These are phyloP conservation scores for Lentinula sp. DNA, from an alignment of 768 basidiomycete species.

Conservation along the genomic window DNA sequence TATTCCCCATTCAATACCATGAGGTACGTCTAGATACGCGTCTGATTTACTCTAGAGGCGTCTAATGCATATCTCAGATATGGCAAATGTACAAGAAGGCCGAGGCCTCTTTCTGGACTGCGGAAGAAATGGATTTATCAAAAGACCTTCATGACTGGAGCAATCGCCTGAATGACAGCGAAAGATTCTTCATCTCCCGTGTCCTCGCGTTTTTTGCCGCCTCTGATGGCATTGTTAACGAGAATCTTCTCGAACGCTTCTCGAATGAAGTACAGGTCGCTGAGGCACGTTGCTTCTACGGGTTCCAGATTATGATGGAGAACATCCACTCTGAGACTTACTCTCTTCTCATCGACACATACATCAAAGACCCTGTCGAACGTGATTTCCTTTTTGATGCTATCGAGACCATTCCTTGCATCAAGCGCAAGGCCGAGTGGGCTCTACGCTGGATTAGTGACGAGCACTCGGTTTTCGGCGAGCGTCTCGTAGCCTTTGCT, in stretches of 20 bases:
- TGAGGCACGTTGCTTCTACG: constrained; percentile 67
- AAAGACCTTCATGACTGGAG: constrained; percentile 61
- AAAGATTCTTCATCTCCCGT: constrained; percentile 59
- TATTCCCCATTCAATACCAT: constrained; percentile 73
- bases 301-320: constrained; percentile 73
- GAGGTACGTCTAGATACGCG: constrained; percentile 16
- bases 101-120: constrained; percentile 61
- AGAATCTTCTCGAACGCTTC: constrained; percentile 65
- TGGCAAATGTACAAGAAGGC: constrained; percentile 69
- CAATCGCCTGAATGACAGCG: constrained; percentile 44
- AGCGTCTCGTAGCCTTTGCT: constrained; percentile 61
- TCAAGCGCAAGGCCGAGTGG: constrained; percentile 60
- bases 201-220: constrained; percentile 70
- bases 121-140: constrained; percentile 56
- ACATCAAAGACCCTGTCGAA: constrained; percentile 6
- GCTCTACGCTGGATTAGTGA: constrained; percentile 59
- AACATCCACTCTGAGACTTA: constrained; percentile 61
- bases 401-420: constrained; percentile 63
- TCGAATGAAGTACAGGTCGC: constrained; percentile 59
- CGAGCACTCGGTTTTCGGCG: constrained; percentile 46
- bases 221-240: constrained; percentile 65
- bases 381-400: constrained; percentile 6
- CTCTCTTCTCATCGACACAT: constrained; percentile 7
- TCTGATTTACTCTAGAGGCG: background rate
- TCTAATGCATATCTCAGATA: constrained; percentile 30